Evolutionary conservation across 1,284 basidiomycete genomes (phyloP).

Genomic region (Flammula alnicola): DNA sequence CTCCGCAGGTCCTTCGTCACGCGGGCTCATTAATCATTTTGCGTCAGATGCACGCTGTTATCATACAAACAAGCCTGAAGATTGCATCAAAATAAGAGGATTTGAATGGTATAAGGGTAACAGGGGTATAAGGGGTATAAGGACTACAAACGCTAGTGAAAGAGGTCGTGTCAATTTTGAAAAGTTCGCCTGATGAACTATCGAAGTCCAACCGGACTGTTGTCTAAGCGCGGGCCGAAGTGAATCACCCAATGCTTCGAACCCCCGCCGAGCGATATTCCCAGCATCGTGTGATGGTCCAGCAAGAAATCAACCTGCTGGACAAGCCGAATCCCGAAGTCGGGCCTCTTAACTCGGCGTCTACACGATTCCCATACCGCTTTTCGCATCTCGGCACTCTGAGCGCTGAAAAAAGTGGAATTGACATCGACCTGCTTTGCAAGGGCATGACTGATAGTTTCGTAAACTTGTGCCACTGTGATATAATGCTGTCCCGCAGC

Average conservation of each 20-base stretch:
- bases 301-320: slow-evolving; percentile 4
- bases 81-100: too few species aligned
- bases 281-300: not conserved
- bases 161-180: too few species aligned
- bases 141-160: too few species aligned
- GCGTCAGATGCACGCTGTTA: too few species aligned
- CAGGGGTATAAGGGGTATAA: too few species aligned
- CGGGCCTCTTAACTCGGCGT: not conserved
- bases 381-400: not conserved
- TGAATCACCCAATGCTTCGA: not conserved
- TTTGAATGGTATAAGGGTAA: too few species aligned
- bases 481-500: not conserved
- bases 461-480: not conserved
- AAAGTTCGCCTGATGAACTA: not conserved
- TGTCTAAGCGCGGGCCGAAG: not conserved
- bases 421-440: not conserved
- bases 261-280: not conserved
- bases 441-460: not conserved
- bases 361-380: slow-evolving; percentile 1
- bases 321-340: not conserved
- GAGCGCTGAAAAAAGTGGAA: not conserved
- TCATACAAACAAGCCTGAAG: too few species aligned
- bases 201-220: not conserved
- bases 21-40: too few species aligned
- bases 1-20: too few species aligned